phyloP scores from a whole-genome alignment of 1,139 yeast species.

The Nakaseomyces kungkrabaensis region DNA sequence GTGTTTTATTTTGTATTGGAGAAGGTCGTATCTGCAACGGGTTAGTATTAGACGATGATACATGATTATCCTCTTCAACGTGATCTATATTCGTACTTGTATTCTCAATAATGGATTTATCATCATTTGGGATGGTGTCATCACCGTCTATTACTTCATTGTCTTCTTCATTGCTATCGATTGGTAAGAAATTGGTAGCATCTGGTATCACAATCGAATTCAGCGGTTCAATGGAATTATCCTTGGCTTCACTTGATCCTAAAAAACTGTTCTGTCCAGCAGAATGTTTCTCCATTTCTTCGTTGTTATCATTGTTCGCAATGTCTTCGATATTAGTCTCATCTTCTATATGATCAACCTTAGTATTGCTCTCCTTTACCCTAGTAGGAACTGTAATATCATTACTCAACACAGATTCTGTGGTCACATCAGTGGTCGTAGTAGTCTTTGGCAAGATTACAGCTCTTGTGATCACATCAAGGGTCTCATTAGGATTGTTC shows the following conservation, averaged over 20 bases:
- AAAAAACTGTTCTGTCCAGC: background rate
- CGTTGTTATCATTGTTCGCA: too few relatives aligned
- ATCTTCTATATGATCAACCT: background rate
- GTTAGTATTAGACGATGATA: background rate
- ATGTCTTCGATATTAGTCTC: too few relatives aligned
- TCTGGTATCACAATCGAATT: constrained; percentile 1
- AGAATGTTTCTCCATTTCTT: too few relatives aligned
- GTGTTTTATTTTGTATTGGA: constrained; percentile 4
- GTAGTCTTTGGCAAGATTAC: constrained; percentile 1
- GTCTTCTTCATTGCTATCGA: background rate
- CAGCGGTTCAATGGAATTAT: background rate
- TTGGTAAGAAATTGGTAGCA: constrained; percentile 1
- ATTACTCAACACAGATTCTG: background rate
- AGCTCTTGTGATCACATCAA: background rate
- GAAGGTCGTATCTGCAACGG: background rate
- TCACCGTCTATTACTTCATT: background rate
- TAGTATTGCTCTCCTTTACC: background rate
- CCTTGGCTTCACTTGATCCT: background rate
- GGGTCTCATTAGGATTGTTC: background rate
- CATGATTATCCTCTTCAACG: background rate
- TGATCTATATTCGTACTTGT: background rate
- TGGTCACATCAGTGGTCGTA: background rate
- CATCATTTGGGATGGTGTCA: background rate
- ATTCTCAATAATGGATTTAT: background rate
- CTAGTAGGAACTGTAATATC: constrained; percentile 2